A percentile compares a stretch with the other conserved stretches of the same genome.
Evolutionary conservation across 2,329 filamentous ascomycete species (phyloP).

Genomic region (Phialocephala sp.): DNA sequence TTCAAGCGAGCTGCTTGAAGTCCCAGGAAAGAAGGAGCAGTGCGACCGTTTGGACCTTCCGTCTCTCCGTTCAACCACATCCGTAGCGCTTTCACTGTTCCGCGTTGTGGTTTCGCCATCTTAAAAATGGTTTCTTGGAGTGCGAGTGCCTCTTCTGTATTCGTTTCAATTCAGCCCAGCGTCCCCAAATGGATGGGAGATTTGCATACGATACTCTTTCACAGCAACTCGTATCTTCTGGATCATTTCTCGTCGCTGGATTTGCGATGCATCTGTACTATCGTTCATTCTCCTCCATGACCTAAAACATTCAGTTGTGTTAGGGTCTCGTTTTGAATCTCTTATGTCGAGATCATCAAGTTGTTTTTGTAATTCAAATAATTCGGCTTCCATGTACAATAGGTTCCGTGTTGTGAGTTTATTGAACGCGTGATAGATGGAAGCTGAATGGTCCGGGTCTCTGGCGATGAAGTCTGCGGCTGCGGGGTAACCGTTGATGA

Average conservation of each 20-base stretch:
- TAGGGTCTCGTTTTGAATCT: constrained; percentile 15
- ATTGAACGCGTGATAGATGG: constrained; percentile 25
- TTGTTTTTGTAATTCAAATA: constrained; percentile 21
- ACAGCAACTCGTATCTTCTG: too few species aligned
- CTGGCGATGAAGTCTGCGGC: constrained; percentile 12
- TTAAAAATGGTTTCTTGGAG: constrained; percentile 20
- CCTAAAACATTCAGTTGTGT: constrained; percentile 4
- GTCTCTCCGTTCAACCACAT: constrained; percentile 26
- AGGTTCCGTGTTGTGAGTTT: constrained; percentile 26
- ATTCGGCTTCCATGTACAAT: constrained; percentile 25
- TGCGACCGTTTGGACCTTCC: constrained; percentile 10
- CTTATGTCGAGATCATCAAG: constrained; percentile 18
- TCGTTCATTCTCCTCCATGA: constrained; percentile 8
- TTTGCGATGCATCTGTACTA: background rate
- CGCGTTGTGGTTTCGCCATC: constrained; percentile 14
- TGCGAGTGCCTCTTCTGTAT: background rate
- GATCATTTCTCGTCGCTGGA: background rate
- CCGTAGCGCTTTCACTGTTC: constrained; percentile 21
- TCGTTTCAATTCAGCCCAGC: background rate
- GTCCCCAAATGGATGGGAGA: background rate
- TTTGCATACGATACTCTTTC: background rate
- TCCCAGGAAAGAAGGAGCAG: constrained; percentile 11
- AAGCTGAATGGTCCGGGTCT: constrained; percentile 20
- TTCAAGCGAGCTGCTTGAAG: constrained; percentile 25
- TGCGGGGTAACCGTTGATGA: background rate